phyloP scores from a whole-genome alignment of 768 basidiomycete genomes.

The Dendrothele bispora region DNA sequence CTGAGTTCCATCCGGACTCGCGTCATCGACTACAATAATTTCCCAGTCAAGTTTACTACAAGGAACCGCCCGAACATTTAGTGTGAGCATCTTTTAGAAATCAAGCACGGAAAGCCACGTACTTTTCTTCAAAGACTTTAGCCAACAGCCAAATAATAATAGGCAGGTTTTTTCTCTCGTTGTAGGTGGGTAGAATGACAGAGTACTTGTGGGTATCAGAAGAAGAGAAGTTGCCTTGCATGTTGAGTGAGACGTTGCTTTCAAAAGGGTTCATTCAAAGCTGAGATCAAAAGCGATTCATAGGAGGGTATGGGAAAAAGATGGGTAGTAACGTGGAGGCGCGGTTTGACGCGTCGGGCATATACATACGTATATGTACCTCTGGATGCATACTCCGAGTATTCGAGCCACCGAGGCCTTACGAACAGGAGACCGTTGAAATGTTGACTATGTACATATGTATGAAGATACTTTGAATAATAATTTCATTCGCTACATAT shows the following conservation, averaged over 20 bases:
- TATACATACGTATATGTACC: not conserved
- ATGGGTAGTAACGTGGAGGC: not conserved
- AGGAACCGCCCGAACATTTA: too few species aligned
- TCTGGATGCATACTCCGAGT: not conserved
- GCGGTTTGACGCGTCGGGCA: not conserved
- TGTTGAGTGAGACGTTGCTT: slow-evolving; percentile 51
- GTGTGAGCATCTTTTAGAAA: too few species aligned
- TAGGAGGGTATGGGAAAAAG: not conserved
- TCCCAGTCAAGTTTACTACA: slow-evolving; percentile 78
- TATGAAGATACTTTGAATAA: too few species aligned
- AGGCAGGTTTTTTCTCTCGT: slow-evolving; percentile 90
- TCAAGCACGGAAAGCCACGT: too few species aligned
- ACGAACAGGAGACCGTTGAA: too few species aligned
- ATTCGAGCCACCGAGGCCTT: too few species aligned
- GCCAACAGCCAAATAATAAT: slow-evolving; percentile 86
- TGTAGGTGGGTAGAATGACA: slow-evolving; percentile 92
- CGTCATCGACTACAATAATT: slow-evolving; percentile 89
- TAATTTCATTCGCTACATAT: too few species aligned
- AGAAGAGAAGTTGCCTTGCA: slow-evolving; percentile 61
- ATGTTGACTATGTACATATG: too few species aligned
- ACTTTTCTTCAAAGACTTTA: slow-evolving; percentile 77
- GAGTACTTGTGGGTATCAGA: slow-evolving; percentile 77
- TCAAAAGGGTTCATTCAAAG: slow-evolving; percentile 64
- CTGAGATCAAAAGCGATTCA: not conserved
- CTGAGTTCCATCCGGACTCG: slow-evolving; percentile 90